phyloP scores from a whole-genome alignment of 345 rosid species.

The Cardiospermum halicacabum region DNA sequence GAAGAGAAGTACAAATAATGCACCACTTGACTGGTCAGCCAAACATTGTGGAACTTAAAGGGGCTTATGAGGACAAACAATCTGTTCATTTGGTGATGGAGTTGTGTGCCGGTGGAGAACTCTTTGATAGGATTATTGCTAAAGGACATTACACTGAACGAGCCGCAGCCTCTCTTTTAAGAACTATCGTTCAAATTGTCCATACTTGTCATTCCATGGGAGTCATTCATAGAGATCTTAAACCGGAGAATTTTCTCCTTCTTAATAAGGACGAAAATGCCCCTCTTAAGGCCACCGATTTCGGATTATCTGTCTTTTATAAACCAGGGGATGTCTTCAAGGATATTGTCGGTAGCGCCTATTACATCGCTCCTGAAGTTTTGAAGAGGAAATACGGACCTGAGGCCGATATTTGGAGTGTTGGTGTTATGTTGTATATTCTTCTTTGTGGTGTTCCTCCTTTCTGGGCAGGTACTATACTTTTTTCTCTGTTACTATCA shows the following conservation, averaged over 20 bases:
- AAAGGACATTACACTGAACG: constrained; percentile 92
- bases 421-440: constrained; percentile 91
- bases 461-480: constrained; percentile 99
- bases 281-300: constrained; percentile 93
- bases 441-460: constrained; percentile 94
- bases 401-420: constrained; percentile 93
- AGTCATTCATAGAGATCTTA: constrained; percentile 89
- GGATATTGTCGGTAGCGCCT: constrained; percentile 93
- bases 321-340: constrained; percentile 91
- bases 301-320: constrained; percentile 84
- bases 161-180: constrained; percentile 79
- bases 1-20: constrained; percentile 94
- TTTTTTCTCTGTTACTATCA: too few relatives aligned
- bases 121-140: constrained; percentile 84
- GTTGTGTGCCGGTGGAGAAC: constrained; percentile 90
- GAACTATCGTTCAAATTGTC: constrained; percentile 81
- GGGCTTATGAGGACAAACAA: constrained; percentile 90
- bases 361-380: constrained; percentile 95
- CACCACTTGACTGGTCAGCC: constrained; percentile 86
- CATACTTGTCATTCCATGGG: constrained; percentile 97
- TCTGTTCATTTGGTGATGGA: constrained; percentile 96
- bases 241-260: constrained; percentile 87
- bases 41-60: constrained; percentile 87
- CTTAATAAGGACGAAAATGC: constrained; percentile 71
- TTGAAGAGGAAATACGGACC: constrained; percentile 87